Conservation (phyloP, 2,329 filamentous ascomycete species). For the Diaporthe australafricana region DNA sequence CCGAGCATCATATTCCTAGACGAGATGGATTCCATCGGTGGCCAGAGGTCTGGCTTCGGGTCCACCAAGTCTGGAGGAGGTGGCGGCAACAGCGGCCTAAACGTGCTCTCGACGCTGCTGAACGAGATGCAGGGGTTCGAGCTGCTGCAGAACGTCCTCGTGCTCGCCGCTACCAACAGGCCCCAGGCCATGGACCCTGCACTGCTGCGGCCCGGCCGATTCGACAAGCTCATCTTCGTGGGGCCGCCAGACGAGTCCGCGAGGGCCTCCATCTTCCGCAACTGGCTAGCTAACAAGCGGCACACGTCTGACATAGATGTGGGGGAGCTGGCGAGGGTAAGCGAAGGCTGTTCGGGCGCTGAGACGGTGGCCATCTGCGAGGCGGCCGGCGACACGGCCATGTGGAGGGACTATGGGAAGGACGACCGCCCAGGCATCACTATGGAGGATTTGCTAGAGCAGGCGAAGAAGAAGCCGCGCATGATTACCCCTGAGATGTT, state of each 20-base stretch:
- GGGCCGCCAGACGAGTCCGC: conserved; percentile 81
- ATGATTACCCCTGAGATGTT: conserved; percentile 52
- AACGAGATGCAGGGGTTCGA: conserved; percentile 98
- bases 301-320: conserved; percentile 74
- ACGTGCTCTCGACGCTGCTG: conserved; percentile 88
- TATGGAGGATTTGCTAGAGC: conserved; percentile 47
- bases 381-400: conserved; percentile 56
- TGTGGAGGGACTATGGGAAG: conserved; percentile 46
- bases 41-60: conserved; percentile 59
- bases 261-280: conserved; percentile 79
- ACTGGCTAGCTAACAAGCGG: conserved; percentile 72
- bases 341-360: conserved; percentile 86
- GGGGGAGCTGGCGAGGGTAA: conserved; percentile 68
- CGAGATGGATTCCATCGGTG: conserved; percentile 90
- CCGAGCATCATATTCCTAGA: conserved; percentile 98
- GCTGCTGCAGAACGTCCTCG: conserved; percentile 82
- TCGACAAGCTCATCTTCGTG: conserved; percentile 88
- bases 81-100: conserved; percentile 67
- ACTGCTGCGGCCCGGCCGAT: conserved; percentile 84
- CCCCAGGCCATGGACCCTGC: conserved; percentile 89
- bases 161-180: conserved; percentile 92
- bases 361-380: conserved; percentile 74
- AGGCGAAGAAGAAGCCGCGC: conserved; percentile 48
- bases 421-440: conserved; percentile 48
- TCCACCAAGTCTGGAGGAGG: conserved; percentile 55